Base-by-base conservation (phyloP, 2,329 filamentous ascomycete species). In the Penicillium frequentans region DNA sequence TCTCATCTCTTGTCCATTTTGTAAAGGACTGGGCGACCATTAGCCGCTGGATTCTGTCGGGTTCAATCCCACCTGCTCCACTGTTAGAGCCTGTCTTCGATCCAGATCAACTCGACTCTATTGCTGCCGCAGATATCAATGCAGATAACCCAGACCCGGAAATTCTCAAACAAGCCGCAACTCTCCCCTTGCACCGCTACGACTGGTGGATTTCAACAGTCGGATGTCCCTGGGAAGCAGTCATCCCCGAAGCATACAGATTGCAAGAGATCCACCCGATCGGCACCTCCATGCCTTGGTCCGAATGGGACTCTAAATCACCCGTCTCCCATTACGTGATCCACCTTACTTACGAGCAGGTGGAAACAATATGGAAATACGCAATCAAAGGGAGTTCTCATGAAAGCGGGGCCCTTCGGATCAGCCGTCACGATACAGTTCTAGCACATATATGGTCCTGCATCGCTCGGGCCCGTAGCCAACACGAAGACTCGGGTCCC, bases 401-500 rank as follows among this genome's bases (percentile, higher is more conserved):
- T 7, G 21, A 26, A 49, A 27, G 54, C 11, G 46, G 57, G 3
- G 48, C 57, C 16, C 64, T 29, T 35, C 56, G 56, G 31, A 57
- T 80, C 16, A 80, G 77, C 7, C 73, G 77, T 35, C 76, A 78
- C 13, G 81, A 82, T 46, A 75, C 77, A 0, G 60, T 80, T 1
- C 63, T 82, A 5, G 79, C 79, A 0, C 78, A 82, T 55, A 56
- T 82, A 16, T 82, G 78, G 78, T 69, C 71, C 1, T 63, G 72
- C 0, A 75, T 83, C 54, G 79, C 75, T 54, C 74, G 73, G 7
- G 77, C 80, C 1, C 73, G 79, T 1, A 59, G 62, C 5, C 65
- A 51, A 37, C 26, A 49, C 13, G 31, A 54, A 9, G 58, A 63
- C 33, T 1, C 21, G 6, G 58, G 47, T 4, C 33, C 53, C 14